phyloP scores from a whole-genome alignment of 176 grass and related monocot genomes.

The maize (Zea mays) region DNA sequence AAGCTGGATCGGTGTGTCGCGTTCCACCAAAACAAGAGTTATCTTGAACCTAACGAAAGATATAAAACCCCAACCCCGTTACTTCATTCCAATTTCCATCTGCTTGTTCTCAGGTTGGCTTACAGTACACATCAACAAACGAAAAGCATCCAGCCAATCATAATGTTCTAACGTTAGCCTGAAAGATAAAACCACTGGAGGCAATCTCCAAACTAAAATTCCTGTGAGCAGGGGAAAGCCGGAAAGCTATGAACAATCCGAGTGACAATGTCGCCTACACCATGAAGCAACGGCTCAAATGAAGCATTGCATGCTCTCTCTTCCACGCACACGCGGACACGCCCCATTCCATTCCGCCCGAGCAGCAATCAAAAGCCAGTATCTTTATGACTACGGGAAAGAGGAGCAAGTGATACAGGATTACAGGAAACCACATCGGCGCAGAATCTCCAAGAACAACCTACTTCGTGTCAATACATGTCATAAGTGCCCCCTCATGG shows the following conservation, averaged over 20 bases:
- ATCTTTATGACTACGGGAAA: constrained; percentile 27
- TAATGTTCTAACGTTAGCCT: neutral
- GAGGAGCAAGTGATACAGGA: neutral
- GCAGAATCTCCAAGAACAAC: neutral
- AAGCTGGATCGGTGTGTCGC: too few relatives aligned
- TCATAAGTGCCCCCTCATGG: neutral
- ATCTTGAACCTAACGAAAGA: too few relatives aligned
- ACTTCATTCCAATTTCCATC: neutral
- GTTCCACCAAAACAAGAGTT: too few relatives aligned
- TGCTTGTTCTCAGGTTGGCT: constrained; percentile 1
- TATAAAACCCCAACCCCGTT: too few relatives aligned
- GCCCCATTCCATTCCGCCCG: neutral
- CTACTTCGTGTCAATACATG: neutral
- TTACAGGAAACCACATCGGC: constrained; percentile 7
- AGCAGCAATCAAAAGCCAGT: constrained; percentile 7
- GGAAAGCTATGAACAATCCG: neutral
- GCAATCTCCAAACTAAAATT: neutral
- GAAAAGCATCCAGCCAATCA: neutral
- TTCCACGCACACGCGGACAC: neutral
- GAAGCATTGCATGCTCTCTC: neutral
- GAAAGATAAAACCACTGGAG: neutral
- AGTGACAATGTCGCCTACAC: constrained; percentile 1
- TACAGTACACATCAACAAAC: neutral
- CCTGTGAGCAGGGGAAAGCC: neutral
- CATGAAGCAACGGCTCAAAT: neutral